Evolutionary conservation across 2,329 filamentous ascomycete species (phyloP).

Genomic region (Aspergillus viridinutans): DNA sequence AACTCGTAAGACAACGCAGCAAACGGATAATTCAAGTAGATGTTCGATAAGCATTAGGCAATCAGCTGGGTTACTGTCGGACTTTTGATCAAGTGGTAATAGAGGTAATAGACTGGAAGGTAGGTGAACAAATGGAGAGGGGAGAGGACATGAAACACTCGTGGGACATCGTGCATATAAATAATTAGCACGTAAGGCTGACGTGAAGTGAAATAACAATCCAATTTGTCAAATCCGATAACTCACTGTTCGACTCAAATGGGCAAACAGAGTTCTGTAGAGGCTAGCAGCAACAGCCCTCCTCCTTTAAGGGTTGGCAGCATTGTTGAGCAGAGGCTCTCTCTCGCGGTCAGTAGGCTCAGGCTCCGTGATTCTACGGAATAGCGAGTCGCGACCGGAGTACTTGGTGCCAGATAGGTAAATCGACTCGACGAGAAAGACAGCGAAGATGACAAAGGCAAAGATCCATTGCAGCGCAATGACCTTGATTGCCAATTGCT

Average conservation of each 20-base stretch:
- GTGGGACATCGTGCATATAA: background rate
- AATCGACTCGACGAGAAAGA: constrained; percentile 67
- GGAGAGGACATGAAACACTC: background rate
- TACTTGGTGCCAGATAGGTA: constrained; percentile 34
- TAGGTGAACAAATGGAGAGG: background rate
- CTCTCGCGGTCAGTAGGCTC: constrained; percentile 50
- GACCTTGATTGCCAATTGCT: constrained; percentile 68
- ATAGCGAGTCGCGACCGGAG: constrained; percentile 32
- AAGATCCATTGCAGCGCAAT: constrained; percentile 91
- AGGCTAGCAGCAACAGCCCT: background rate
- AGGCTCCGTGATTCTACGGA: constrained; percentile 28
- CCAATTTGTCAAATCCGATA: background rate
- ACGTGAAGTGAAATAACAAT: background rate
- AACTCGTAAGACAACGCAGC: background rate
- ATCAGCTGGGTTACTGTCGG: background rate
- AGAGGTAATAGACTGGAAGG: background rate
- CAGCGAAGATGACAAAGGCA: constrained; percentile 73
- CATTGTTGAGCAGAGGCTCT: constrained; percentile 49
- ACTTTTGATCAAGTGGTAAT: background rate
- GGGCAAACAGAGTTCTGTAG: background rate
- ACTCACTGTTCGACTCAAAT: background rate
- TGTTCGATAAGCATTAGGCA: background rate
- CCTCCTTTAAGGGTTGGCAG: background rate
- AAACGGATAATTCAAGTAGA: background rate
- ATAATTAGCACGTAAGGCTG: background rate